Conservation (phyloP, 1,284 basidiomycete species). For the Sporisorium graminicola region DNA sequence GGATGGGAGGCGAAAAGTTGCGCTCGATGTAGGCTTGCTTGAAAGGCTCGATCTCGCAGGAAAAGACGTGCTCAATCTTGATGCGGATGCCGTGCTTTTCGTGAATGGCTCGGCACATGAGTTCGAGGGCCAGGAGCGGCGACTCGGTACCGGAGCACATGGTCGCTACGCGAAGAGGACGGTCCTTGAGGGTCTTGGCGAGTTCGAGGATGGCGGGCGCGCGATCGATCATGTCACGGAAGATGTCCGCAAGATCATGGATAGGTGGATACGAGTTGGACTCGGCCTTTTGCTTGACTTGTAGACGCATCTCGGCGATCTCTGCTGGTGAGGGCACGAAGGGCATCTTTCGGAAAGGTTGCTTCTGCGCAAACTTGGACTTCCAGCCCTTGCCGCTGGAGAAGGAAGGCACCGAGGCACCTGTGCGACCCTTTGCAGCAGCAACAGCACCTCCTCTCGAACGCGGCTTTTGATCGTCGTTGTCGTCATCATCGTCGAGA, state of each 20-base stretch:
- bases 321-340: slow-evolving; percentile 43
- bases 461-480: slow-evolving; percentile 17
- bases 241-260: slow-evolving; percentile 82
- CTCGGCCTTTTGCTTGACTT: slow-evolving; percentile 43
- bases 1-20: slow-evolving; percentile 87
- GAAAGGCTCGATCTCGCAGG: slow-evolving; percentile 97
- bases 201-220: slow-evolving; percentile 72
- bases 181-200: slow-evolving; percentile 79
- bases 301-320: slow-evolving; percentile 15
- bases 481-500: slow-evolving; percentile 29
- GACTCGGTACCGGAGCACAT: slow-evolving; percentile 98
- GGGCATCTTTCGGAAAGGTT: slow-evolving; percentile 35
- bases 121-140: slow-evolving; percentile 86
- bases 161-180: slow-evolving; percentile 90
- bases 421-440: slow-evolving; percentile 7
- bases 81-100: slow-evolving; percentile 79
- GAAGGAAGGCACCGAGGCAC: slow-evolving; percentile 18
- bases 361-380: slow-evolving; percentile 40
- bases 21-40: slow-evolving; percentile 98
- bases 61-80: slow-evolving; percentile 91
- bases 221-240: slow-evolving; percentile 82
- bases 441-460: slow-evolving; percentile 14
- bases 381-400: slow-evolving; percentile 47
- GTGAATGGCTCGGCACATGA: slow-evolving; percentile 81
- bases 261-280: slow-evolving; percentile 77